Evolutionary conservation across 1,284 basidiomycete genomes (phyloP).

Genomic region (Tylopilus orsonianus): DNA sequence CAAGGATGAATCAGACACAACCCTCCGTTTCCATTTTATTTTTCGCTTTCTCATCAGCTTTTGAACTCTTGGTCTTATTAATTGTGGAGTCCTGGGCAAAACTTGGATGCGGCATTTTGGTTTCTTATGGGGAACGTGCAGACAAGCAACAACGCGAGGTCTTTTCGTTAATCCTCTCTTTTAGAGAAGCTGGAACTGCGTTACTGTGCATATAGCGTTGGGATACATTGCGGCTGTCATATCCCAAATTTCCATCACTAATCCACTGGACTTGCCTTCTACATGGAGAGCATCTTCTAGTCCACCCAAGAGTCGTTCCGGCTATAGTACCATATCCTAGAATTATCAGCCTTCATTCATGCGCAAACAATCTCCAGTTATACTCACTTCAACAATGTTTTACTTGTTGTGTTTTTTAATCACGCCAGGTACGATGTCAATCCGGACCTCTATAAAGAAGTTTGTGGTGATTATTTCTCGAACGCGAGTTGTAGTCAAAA

Average conservation of each 20-base stretch:
- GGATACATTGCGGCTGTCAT: slow-evolving; percentile 10
- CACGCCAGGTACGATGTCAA: slow-evolving; percentile 49
- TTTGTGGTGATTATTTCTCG: slow-evolving; percentile 49
- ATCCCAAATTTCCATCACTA: not conserved
- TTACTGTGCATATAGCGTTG: slow-evolving; percentile 7
- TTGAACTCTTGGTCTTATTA: slow-evolving; percentile 32
- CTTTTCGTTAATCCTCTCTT: slow-evolving; percentile 12
- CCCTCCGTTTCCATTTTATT: slow-evolving; percentile 54
- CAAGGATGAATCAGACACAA: slow-evolving; percentile 40
- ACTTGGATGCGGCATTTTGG: slow-evolving; percentile 9
- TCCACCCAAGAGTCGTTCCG: slow-evolving; percentile 1
- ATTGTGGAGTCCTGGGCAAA: too few relatives aligned
- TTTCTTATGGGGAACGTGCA: not conserved
- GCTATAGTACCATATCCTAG: slow-evolving; percentile 12
- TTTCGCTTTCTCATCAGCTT: slow-evolving; percentile 43
- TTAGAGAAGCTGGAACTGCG: not conserved
- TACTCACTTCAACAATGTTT: slow-evolving; percentile 41
- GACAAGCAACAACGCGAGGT: slow-evolving; percentile 11
- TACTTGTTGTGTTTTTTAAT: slow-evolving; percentile 51
- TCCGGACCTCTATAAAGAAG: slow-evolving; percentile 45
- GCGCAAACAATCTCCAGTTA: slow-evolving; percentile 25
- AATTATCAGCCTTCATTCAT: slow-evolving; percentile 4
- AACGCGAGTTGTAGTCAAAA: slow-evolving; percentile 38
- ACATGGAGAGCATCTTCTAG: not conserved
- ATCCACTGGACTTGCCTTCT: slow-evolving; percentile 3